Base-by-base conservation (phyloP, 2,329 filamentous ascomycete species). In the Leptographium radiaticola region DNA sequence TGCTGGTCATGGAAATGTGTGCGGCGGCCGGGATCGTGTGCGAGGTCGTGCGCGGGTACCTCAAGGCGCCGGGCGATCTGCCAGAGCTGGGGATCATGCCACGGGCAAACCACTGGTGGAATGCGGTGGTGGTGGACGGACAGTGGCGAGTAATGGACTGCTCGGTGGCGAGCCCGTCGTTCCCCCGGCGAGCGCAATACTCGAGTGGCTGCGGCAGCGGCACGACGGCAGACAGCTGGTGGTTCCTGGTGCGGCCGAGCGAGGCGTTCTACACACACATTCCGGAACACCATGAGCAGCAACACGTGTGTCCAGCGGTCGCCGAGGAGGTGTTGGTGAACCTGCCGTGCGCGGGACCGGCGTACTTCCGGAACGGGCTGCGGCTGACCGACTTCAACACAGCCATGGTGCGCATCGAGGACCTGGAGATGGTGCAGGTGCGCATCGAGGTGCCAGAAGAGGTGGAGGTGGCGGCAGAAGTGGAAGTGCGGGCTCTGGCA, bases 81-180 rank as follows among this genome's bases (percentile, higher is more conserved):
- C 74, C 86, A 1, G 90, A 97, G 62, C 74, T 89, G 45, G 87
- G 86, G 57, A 84, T 85, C 55, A 81, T 91, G 66, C 87, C 88
- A n/a, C 81, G 84, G 34, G 79, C 91, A 0, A 98, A 98, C 63
- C 93, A 98, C 69, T 97, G 87, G 83, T 98, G 93, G 93, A 98
- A 98, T 62, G 84, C 89, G 0, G 88, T 97, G 18, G 72, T 96
- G 39, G 83, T 96, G 10, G 93, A 98, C 66, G 85, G 87, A 25
- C 89, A 96, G 69, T 98, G 93, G 93, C 86, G 93, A 51, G 86
- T 97, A 59, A 88, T 98, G 72, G 93, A 98, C 67, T 93, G 89
- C 66, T 94, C 89, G 39, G 75, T 98, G 49, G 89, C 93, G 5
- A 90, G 86, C 58, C 90, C 91, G 13, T 95, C 91, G 0, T 89